Evolutionary conservation across 139 green algal genomes (phyloP).

Genomic region (Haematococcus sp.): DNA sequence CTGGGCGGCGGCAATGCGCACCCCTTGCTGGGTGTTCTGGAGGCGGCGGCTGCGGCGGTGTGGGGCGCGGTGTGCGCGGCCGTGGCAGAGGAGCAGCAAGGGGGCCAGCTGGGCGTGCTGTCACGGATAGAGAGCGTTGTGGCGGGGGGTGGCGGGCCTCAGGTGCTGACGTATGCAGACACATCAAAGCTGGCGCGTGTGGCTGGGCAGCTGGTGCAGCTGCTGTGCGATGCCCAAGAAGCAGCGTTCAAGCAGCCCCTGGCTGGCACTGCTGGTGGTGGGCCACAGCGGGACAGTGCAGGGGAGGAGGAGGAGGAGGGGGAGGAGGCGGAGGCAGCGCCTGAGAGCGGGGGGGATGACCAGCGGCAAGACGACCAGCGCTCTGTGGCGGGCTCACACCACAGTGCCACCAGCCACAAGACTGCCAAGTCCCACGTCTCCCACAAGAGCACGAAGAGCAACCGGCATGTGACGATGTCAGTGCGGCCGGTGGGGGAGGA

Average conservation of each 20-base stretch:
- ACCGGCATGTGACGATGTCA: too few relatives aligned
- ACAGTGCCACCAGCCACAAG: too few relatives aligned
- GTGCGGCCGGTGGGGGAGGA: too few relatives aligned
- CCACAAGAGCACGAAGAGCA: too few relatives aligned
- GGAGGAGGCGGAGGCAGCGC: not conserved
- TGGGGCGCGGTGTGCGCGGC: not conserved
- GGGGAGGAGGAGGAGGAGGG: not conserved
- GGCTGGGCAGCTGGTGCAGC: slow-evolving; percentile 3
- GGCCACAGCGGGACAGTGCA: not conserved
- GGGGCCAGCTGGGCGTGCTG: not conserved
- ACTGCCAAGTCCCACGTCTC: too few relatives aligned
- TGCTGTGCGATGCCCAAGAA: not conserved
- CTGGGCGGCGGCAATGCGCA: not conserved
- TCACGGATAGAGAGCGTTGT: not conserved
- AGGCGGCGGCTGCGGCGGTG: not conserved
- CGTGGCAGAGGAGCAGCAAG: not conserved
- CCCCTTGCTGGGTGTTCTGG: slow-evolving; percentile 2
- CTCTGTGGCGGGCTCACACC: too few relatives aligned
- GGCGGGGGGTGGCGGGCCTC: not conserved
- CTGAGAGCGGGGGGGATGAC: too few relatives aligned
- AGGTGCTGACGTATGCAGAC: not conserved
- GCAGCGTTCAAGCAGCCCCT: not conserved
- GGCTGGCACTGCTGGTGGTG: too few relatives aligned
- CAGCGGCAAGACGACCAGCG: too few relatives aligned
- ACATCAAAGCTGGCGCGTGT: not conserved